phyloP scores from a whole-genome alignment of 176 grass and related monocot species.

The Melocanna baccifera region DNA sequence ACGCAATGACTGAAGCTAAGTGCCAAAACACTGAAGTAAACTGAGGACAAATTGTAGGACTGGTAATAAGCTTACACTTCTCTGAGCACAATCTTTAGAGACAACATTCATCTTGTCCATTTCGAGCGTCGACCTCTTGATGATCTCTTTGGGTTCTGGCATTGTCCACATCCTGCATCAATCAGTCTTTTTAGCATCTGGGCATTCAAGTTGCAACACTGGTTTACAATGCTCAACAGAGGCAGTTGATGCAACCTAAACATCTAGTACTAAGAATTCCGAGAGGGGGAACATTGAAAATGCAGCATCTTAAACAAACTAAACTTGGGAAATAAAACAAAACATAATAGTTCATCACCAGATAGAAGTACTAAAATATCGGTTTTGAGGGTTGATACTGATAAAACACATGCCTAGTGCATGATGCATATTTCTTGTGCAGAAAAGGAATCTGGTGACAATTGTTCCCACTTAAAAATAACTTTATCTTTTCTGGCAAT shows the following conservation, averaged over 20 bases:
- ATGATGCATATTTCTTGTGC: not conserved
- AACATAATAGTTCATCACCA: not conserved
- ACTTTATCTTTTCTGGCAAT: not conserved
- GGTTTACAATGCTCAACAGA: not conserved
- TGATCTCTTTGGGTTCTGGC: conserved; percentile 79
- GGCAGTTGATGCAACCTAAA: not conserved
- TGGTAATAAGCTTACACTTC: conserved; percentile 41
- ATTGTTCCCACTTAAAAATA: not conserved
- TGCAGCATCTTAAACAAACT: not conserved
- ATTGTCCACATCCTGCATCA: conserved; percentile 83
- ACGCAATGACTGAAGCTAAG: not conserved
- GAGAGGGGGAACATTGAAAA: not conserved
- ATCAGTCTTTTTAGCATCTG: not conserved
- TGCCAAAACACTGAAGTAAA: not conserved
- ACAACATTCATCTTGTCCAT: conserved; percentile 56
- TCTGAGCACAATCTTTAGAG: conserved; percentile 46
- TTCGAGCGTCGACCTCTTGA: conserved; percentile 50
- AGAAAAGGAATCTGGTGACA: not conserved
- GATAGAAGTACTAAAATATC: not conserved
- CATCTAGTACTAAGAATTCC: not conserved
- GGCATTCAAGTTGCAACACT: not conserved
- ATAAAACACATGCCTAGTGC: not conserved
- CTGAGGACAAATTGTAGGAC: not conserved
- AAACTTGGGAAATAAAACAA: not conserved
- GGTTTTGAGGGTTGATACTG: not conserved